Evolutionary conservation across 371 early-diverging fungal genomes (phyloP), one percentile per base, ranked within the genome.

Genomic region (Mortierella sp.): DNA sequence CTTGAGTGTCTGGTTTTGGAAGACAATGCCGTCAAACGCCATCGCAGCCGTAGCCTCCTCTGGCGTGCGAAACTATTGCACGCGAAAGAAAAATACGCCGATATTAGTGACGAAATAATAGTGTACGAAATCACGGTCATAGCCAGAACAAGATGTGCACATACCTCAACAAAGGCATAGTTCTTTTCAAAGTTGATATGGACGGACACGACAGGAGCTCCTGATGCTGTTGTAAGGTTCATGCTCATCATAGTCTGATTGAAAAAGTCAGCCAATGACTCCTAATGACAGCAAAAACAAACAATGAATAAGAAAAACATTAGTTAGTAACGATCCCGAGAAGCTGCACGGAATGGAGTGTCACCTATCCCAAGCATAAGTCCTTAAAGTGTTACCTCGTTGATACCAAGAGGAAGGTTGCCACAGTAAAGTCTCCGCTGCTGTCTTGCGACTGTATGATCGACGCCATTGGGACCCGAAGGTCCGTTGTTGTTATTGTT

Each of bases 141-240:
- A 13, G 47, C 7, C 19, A 31, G 2, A 3, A 16, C 13, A 22
- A 48, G 14, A n/a, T 13, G 3, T 47, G 2, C 3, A 24, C 29
- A 53, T 88, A 95, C 95, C 88, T 98, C 98, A 34, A 97, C 93
- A 87, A 98, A 98, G 6, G 98, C 97, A 86, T 96, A 98, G 79
- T 95, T 95, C 86, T 96, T 96, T 19, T 97, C 98, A 47, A 92
- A 92, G 83, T 97, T 97, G 76, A 98, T 94, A 77, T 96, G 95
- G 13, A 95, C 94, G 31, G 93, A 88, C 31, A 93, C 85, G 22
- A 96, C 96, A 0, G 95, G 91, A 39, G 91, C 92, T 41, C 89
- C 89, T 0, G 89, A 83, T n/a, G 89, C 85, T 31, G 90, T 90
- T 65, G 91, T 88, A 31, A 92, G 77, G 68, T 90, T 90, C 74